phyloP scores from a whole-genome alignment of 305 asterid genomes.

The Striga hermonthica region DNA sequence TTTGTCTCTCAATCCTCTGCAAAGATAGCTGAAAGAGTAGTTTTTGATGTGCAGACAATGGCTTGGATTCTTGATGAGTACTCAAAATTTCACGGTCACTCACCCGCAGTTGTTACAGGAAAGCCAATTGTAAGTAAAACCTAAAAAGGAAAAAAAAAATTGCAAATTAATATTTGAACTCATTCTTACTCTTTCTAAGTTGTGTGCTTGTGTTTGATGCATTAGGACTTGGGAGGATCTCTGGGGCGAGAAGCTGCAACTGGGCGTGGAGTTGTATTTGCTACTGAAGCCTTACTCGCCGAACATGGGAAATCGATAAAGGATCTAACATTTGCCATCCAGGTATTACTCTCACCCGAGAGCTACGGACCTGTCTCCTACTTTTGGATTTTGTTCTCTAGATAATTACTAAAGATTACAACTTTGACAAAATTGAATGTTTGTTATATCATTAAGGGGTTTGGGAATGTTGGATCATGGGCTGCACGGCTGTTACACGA shows the following conservation, averaged over 20 bases:
- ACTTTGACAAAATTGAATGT: too few species aligned
- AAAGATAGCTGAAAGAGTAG: too few species aligned
- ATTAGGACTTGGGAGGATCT: conserved; percentile 62
- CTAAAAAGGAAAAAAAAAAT: background rate
- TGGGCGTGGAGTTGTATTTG: conserved; percentile 64
- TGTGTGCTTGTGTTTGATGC: background rate
- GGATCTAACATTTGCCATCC: conserved; percentile 59
- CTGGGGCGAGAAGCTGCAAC: conserved; percentile 74
- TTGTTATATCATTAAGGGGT: conserved; percentile 39
- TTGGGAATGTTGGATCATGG: conserved; percentile 77
- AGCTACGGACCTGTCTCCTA: too few species aligned
- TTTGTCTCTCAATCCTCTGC: too few species aligned
- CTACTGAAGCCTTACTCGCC: conserved; percentile 55
- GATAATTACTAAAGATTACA: too few species aligned
- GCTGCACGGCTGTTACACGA: conserved; percentile 63
- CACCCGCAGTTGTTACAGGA: conserved; percentile 78
- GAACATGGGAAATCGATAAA: conserved; percentile 58
- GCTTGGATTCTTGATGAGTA: conserved; percentile 82
- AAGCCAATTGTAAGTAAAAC: conserved; percentile 57
- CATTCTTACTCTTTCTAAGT: too few species aligned
- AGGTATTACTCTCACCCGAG: conserved; percentile 34
- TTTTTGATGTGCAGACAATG: conserved; percentile 64
- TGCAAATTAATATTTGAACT: background rate
- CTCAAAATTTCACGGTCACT: conserved; percentile 68
- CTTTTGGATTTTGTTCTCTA: too few species aligned